These are phyloP conservation scores for Penicillium malachiteum DNA, from an alignment of 495 filamentous ascomycete genomes.

Conservation along the genomic window DNA sequence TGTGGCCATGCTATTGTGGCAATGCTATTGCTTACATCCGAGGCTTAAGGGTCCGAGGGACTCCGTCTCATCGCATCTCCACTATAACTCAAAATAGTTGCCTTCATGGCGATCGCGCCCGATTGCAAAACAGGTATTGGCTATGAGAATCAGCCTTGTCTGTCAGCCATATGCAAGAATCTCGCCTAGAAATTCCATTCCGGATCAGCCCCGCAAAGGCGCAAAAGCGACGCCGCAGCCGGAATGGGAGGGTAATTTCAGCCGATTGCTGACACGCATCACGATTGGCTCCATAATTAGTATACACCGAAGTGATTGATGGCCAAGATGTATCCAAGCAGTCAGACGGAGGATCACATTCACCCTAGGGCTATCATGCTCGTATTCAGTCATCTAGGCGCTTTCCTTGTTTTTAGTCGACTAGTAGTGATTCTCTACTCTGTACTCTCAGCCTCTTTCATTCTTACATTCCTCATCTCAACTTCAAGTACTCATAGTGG, in stretches of 20 bases:
- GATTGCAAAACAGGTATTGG: background rate
- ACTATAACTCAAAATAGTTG: background rate
- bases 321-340: background rate
- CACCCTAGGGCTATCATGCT: constrained; percentile 4
- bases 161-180: background rate
- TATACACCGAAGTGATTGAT: constrained; percentile 1
- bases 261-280: constrained; percentile 2
- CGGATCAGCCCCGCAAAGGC: background rate
- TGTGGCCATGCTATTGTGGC: too few species aligned
- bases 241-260: constrained; percentile 10
- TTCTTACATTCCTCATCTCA: background rate
- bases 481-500: background rate
- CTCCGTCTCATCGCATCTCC: too few species aligned
- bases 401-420: background rate
- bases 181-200: constrained; percentile 5
- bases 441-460: background rate
- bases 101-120: background rate
- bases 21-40: too few species aligned
- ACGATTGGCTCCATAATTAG: constrained; percentile 8
- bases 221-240: background rate
- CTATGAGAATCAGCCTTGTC: background rate
- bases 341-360: constrained; percentile 7
- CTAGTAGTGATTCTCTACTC: too few species aligned
- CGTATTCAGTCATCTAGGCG: constrained; percentile 7
- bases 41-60: too few species aligned